These are phyloP conservation scores for Diaporthe vexans DNA, from an alignment of 2,329 filamentous ascomycete genomes.

Conservation along the genomic window DNA sequence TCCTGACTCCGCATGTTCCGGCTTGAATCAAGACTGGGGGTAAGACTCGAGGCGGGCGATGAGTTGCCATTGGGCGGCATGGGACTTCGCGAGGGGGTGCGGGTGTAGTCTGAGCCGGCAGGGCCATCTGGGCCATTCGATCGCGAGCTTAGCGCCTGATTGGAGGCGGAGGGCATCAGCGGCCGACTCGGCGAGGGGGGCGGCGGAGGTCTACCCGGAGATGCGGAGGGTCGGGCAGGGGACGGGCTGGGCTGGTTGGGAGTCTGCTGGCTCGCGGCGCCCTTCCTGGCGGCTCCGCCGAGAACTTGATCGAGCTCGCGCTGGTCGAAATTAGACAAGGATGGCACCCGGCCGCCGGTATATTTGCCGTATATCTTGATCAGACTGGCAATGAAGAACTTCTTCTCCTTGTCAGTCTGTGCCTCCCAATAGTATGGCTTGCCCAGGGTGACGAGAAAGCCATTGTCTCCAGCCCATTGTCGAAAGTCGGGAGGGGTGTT, in stretches of 20 bases:
- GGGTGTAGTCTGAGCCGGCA: slow-evolving; percentile 39
- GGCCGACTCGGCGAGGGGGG: slow-evolving; percentile 45
- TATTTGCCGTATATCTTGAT: slow-evolving; percentile 98
- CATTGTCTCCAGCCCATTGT: slow-evolving; percentile 85
- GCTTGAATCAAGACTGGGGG: slow-evolving; percentile 65
- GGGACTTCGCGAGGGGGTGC: slow-evolving; percentile 49
- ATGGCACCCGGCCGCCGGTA: slow-evolving; percentile 85
- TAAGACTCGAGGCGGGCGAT: slow-evolving; percentile 57
- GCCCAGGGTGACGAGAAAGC: slow-evolving; percentile 88
- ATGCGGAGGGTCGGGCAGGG: slow-evolving; percentile 30
- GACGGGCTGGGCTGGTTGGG: slow-evolving; percentile 42
- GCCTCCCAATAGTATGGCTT: slow-evolving; percentile 99
- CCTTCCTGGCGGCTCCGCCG: slow-evolving; percentile 64
- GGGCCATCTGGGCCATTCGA: slow-evolving; percentile 49
- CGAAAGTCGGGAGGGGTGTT: slow-evolving; percentile 70
- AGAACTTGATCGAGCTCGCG: slow-evolving; percentile 83
- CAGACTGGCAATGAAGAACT: slow-evolving; percentile 96
- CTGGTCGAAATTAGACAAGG: slow-evolving; percentile 85
- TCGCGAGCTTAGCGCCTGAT: slow-evolving; percentile 36
- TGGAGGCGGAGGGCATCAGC: slow-evolving; percentile 41
- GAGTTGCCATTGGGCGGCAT: slow-evolving; percentile 51
- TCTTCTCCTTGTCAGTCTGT: slow-evolving; percentile 94
- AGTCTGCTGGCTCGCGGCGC: slow-evolving; percentile 51
- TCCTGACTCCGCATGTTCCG: slow-evolving; percentile 57
- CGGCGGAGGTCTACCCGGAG: slow-evolving; percentile 46